Percentiles rank a stretch among this genome's conserved stretches.
Conservation (phyloP, 768 basidiomycete species). For the Gyrodon lividus region DNA sequence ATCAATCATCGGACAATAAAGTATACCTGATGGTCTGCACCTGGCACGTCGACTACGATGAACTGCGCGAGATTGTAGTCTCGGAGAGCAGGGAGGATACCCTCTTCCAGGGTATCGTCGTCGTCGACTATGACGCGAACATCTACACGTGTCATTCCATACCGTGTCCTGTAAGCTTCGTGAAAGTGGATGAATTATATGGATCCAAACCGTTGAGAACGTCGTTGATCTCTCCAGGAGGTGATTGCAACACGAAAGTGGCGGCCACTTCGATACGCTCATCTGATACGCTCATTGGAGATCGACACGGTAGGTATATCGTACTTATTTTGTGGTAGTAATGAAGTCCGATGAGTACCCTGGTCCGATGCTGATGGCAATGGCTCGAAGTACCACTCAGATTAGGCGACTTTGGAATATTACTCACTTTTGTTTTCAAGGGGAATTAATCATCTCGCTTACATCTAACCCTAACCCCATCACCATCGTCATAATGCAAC, state of each 20-base stretch:
- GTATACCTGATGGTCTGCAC: constrained; percentile 70
- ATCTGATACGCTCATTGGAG: constrained; percentile 49
- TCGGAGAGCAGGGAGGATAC: constrained; percentile 72
- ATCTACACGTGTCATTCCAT: constrained; percentile 48
- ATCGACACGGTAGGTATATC: neutral
- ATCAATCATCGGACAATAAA: neutral
- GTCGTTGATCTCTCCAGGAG: constrained; percentile 96
- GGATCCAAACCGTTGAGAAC: constrained; percentile 75
- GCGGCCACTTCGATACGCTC: constrained; percentile 74
- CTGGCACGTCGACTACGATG: constrained; percentile 82
- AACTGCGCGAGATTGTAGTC: constrained; percentile 90
- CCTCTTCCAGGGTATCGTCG: constrained; percentile 78
- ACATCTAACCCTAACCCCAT: constrained; percentile 28
- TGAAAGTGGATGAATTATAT: constrained; percentile 3
- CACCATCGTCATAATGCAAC: neutral
- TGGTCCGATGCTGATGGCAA: neutral
- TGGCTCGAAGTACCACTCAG: neutral
- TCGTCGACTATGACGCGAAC: constrained; percentile 87
- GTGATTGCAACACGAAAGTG: constrained; percentile 81
- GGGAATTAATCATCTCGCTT: neutral
- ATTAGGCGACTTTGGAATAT: too few relatives aligned
- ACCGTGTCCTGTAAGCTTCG: constrained; percentile 1
- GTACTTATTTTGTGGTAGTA: neutral
- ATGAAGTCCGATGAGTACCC: neutral
- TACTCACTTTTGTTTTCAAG: too few relatives aligned